Evolutionary conservation across 768 basidiomycete genomes (phyloP), one percentile per base, ranked within the genome.

Genomic region (Flagelloscypha sp.): DNA sequence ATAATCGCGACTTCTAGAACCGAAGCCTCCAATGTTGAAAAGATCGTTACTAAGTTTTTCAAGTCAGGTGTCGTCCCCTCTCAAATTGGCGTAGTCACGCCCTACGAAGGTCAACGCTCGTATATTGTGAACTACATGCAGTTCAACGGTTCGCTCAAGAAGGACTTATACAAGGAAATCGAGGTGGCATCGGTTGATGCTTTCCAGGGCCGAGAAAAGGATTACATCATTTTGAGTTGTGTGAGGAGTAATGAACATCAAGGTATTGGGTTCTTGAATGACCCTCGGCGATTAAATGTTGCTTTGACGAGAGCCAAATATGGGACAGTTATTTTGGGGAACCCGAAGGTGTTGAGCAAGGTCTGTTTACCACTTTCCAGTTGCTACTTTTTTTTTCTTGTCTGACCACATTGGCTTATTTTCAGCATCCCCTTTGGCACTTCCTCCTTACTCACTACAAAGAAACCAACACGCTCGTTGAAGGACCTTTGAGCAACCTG

Each of bases 111-210:
- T 17, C 95, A 99, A 51, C 79, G 95, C 12, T 95, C 93, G 1
- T 98, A 95, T 57, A 84, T 99, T 54, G 93, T 94, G 56, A 94
- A 89, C 58, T 99, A 94, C 58, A 98, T 99, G 95, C 95, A 99
- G 65, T 89, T 95, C 68, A 95, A 97, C 53, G 95, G 95, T n/a
- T 83, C 92, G 18, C 68, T 98, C 42, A 97, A 97, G 79, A 99
- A 98, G 65, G 95, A 99, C 46, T 59, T 98, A 12, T 99, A 99
- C 68, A 99, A 99, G 67, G 95, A 99, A 52, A 93, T 99, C 25
- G 95, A 99, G 55, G 95, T 99, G 31, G 95, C 95, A 4, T 90
- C 86, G 45, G 95, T 99, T 36, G 95, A 99, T 55, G 95, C 95
- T 5, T 99, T 99, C 76, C 95, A 99, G 55, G 95, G 95, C 31